These are phyloP conservation scores for Boletus tomentosulus DNA, from an alignment of 768 basidiomycete species.

Conservation along the genomic window DNA sequence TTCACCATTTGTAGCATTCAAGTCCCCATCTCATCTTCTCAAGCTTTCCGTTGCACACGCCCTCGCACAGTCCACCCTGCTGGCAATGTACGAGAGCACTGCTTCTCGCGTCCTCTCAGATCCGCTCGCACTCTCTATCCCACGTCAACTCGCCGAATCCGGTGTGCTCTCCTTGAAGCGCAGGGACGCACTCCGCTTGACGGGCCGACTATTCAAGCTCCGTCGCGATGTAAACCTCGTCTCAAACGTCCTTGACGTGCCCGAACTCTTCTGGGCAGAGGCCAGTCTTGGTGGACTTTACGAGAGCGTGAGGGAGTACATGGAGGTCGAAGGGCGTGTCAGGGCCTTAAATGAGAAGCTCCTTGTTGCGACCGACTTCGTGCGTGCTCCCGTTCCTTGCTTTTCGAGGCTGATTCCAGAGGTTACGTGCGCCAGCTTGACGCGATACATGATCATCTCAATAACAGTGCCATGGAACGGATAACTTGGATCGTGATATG, in stretches of 20 bases:
- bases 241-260: conserved; percentile 89
- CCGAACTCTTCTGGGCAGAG: conserved; percentile 93
- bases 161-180: conserved; percentile 75
- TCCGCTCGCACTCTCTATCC: conserved; percentile 74
- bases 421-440: conserved; percentile 54
- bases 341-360: conserved; percentile 85
- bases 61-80: conserved; percentile 88
- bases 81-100: conserved; percentile 81
- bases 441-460: conserved; percentile 90
- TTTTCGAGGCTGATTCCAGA: background rate
- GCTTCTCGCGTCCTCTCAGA: conserved; percentile 77
- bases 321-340: conserved; percentile 84
- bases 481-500: conserved; percentile 82
- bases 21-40: conserved; percentile 84
- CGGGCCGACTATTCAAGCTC: conserved; percentile 81
- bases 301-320: conserved; percentile 90
- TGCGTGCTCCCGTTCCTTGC: conserved; percentile 36
- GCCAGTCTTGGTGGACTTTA: conserved; percentile 86
- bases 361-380: conserved; percentile 83
- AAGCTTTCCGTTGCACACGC: conserved; percentile 94
- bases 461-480: conserved; percentile 83
- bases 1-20: conserved; percentile 58
- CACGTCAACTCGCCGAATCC: conserved; percentile 72
- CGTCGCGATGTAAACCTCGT: conserved; percentile 88
- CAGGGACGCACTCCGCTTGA: conserved; percentile 81